Conservation (phyloP, 208 protist species). For the Wallacemonas sp. region DNA sequence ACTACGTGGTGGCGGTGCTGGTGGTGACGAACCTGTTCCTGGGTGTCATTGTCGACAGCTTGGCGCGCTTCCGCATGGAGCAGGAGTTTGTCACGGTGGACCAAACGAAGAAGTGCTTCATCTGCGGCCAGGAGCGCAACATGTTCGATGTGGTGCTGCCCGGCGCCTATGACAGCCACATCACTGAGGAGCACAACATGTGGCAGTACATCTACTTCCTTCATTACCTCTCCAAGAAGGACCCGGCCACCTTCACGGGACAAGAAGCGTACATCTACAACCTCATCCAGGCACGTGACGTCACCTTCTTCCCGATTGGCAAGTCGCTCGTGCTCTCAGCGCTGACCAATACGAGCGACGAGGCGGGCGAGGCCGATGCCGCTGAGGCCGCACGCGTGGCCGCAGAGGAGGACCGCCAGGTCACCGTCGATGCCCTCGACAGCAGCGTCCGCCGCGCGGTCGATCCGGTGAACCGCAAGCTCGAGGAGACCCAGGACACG, state of each 20-base stretch:
- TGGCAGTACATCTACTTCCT: slow-evolving; percentile 95
- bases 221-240: slow-evolving; percentile 77
- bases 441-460: slow-evolving; percentile 17
- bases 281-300: slow-evolving; percentile 40
- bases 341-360: slow-evolving; percentile 9
- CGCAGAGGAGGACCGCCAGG: slow-evolving; percentile 20
- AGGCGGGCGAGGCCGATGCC: slow-evolving; percentile 12
- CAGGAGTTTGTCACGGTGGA: slow-evolving; percentile 62
- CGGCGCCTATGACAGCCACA: slow-evolving; percentile 85
- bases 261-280: slow-evolving; percentile 82
- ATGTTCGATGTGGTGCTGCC: slow-evolving; percentile 74
- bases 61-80: slow-evolving; percentile 74
- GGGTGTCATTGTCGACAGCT: slow-evolving; percentile 94
- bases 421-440: slow-evolving; percentile 20
- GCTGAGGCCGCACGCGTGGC: slow-evolving; percentile 10
- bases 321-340: slow-evolving; percentile 41
- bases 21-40: slow-evolving; percentile 90
- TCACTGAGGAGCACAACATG: slow-evolving; percentile 93
- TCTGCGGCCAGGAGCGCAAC: slow-evolving; percentile 88
- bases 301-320: slow-evolving; percentile 83
- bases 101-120: slow-evolving; percentile 91
- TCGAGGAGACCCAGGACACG: slow-evolving; percentile 27
- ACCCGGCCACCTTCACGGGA: slow-evolving; percentile 63
- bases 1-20: slow-evolving; percentile 84
- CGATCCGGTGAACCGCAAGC: slow-evolving; percentile 26